Percentiles rank a stretch among this genome's conserved stretches.
These are phyloP conservation scores for Nymphaea thermarum DNA, from an alignment of 164 flowering plant genomes.

Conservation along the genomic window DNA sequence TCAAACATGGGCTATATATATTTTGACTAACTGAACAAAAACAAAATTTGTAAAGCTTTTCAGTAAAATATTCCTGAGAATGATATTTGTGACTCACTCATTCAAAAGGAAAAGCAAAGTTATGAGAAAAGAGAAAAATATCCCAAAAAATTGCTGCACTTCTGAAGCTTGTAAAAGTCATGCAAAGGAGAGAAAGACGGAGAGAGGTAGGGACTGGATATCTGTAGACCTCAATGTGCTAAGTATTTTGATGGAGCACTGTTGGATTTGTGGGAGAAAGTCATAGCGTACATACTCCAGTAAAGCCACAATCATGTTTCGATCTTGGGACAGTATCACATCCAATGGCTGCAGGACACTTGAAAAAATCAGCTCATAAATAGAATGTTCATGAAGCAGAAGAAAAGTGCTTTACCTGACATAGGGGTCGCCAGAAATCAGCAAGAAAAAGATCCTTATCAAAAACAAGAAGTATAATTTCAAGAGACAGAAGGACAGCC, in stretches of 20 bases:
- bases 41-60: too few species aligned
- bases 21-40: too few species aligned
- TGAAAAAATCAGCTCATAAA: constrained; percentile 2
- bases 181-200: too few species aligned
- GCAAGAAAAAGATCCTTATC: constrained; percentile 73
- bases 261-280: constrained; percentile 68
- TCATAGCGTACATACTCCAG: constrained; percentile 95
- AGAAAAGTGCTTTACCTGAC: constrained; percentile 39
- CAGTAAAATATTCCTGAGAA: too few species aligned
- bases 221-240: constrained; percentile 50
- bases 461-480: constrained; percentile 67
- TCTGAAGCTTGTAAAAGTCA: too few species aligned
- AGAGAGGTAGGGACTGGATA: too few species aligned
- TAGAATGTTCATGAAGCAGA: background rate
- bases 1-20: too few species aligned
- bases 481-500: constrained; percentile 78
- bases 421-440: constrained; percentile 93
- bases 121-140: too few species aligned
- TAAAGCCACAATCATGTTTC: constrained; percentile 61
- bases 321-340: constrained; percentile 85
- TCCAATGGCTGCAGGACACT: constrained; percentile 69
- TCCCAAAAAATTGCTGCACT: too few species aligned
- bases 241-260: constrained; percentile 81
- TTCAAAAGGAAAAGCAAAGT: too few species aligned
- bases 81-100: too few species aligned